phyloP scores from a whole-genome alignment of 2,329 filamentous ascomycete species.

The Chaetomium sp. region DNA sequence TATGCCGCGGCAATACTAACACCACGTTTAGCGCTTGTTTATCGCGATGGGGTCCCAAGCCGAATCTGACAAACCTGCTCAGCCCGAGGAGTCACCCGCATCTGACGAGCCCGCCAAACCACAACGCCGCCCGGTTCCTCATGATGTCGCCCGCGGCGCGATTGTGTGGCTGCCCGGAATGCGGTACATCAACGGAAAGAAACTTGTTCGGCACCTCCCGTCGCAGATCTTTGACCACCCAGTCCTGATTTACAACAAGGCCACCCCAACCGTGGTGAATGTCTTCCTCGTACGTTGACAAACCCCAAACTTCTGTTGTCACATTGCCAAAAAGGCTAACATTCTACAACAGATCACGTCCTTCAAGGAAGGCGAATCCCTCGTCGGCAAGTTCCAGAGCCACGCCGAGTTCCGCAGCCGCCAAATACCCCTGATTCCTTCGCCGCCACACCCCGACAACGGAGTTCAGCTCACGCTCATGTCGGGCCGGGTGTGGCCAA shows the following conservation, averaged over 20 bases:
- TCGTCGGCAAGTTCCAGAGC: background rate
- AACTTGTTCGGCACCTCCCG: background rate
- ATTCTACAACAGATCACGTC: background rate
- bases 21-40: background rate
- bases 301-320: background rate
- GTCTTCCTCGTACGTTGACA: background rate
- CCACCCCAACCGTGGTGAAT: background rate
- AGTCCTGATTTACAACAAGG: background rate
- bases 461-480: background rate
- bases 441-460: background rate
- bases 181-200: background rate
- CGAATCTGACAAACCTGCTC: background rate
- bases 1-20: background rate
- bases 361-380: background rate
- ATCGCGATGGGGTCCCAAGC: background rate
- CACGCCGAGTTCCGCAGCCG: background rate
- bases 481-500: background rate
- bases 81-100: background rate
- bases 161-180: slow-evolving; percentile 1
- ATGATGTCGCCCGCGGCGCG: background rate
- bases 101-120: background rate
- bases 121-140: background rate
- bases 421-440: background rate
- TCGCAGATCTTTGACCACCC: background rate
- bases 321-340: background rate